phyloP scores from a whole-genome alignment of 345 rosid species.

The Linum lewisii region DNA sequence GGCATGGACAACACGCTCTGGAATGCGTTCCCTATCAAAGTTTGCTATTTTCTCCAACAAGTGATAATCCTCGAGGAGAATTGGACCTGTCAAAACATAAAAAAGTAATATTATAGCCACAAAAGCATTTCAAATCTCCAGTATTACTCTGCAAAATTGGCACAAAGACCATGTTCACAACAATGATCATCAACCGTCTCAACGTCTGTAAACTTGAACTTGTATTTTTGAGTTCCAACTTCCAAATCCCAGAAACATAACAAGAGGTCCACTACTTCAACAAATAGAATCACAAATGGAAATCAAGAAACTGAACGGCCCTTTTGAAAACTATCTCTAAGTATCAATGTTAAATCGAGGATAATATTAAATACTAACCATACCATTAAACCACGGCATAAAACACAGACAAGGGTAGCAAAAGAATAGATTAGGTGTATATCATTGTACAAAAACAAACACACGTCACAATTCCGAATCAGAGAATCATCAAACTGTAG shows the following conservation, averaged over 20 bases:
- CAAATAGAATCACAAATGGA: neutral
- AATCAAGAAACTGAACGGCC: neutral
- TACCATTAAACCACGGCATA: neutral
- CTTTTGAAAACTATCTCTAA: too few species aligned
- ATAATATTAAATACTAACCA: too few species aligned
- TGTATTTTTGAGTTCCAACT: too few species aligned
- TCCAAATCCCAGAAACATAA: too few species aligned
- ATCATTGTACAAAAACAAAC: neutral
- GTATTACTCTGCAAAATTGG: neutral
- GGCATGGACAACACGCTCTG: constrained; percentile 25
- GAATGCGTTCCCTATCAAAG: constrained; percentile 22
- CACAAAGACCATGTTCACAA: neutral
- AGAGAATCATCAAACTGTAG: neutral
- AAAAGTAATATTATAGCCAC: neutral
- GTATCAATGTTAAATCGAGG: too few species aligned
- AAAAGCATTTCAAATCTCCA: neutral
- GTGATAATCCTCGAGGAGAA: constrained; percentile 24
- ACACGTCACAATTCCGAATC: neutral
- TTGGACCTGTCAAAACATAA: constrained; percentile 14
- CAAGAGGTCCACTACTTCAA: neutral
- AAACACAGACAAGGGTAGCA: neutral
- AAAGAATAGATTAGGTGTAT: neutral
- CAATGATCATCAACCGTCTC: neutral
- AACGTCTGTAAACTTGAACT: too few species aligned
- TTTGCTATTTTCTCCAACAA: constrained; percentile 24